A percentile compares a stretch with the other conserved stretches of the same genome.
Conservation (phyloP, 306 rosid genomes). For the Dicorynia guianensis region DNA sequence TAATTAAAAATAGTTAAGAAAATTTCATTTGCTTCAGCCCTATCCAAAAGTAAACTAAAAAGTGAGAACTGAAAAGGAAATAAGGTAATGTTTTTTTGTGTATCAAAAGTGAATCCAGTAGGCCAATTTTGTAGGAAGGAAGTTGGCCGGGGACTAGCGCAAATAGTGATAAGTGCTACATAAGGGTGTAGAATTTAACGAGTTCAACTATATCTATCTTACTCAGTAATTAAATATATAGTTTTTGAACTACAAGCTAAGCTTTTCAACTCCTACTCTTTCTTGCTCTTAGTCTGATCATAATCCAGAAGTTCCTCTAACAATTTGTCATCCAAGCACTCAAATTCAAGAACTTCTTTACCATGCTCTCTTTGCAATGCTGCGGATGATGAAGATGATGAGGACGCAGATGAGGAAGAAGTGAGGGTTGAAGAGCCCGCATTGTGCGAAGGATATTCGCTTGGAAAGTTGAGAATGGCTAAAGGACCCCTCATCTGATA, state of each 20-base stretch:
- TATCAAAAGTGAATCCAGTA: no score
- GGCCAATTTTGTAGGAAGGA: no score
- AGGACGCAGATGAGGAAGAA: background rate
- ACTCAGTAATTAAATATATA: background rate
- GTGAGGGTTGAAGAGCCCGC: slow-evolving; percentile 12
- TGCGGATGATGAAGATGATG: slow-evolving; percentile 24
- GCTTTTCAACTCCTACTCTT: background rate
- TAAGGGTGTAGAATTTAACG: no score
- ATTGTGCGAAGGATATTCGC: slow-evolving; percentile 45
- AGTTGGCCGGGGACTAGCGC: no score
- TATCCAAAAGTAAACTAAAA: no score
- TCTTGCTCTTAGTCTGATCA: slow-evolving; percentile 27
- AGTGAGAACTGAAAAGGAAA: no score
- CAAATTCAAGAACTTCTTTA: slow-evolving; percentile 60
- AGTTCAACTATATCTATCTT: no score
- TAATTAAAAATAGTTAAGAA: no score
- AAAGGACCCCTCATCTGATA: slow-evolving; percentile 65
- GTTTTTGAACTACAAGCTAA: background rate
- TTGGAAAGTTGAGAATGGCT: slow-evolving; percentile 79
- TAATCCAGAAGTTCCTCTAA: slow-evolving; percentile 74
- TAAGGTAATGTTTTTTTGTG: no score
- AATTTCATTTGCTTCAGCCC: no score
- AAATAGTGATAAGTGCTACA: no score
- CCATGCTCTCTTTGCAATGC: slow-evolving; percentile 1
- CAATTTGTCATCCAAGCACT: slow-evolving; percentile 69